Evolutionary conservation across 116 monocot genomes (phyloP), one percentile per base, ranked within the genome.

Genomic region (Papilionanthe hybrid): DNA sequence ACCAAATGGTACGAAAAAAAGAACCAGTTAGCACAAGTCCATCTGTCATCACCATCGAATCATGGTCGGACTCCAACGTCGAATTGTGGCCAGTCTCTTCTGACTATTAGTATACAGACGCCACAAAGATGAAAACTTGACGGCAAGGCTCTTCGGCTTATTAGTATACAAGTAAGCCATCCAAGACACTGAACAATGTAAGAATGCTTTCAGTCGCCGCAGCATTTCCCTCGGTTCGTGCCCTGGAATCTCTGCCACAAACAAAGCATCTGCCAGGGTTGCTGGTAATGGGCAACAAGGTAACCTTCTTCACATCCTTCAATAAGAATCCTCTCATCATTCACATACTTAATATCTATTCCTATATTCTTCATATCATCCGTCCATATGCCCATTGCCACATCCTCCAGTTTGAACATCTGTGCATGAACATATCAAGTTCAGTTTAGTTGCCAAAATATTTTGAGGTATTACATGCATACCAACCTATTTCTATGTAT

Each of bases 371-470:
- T 84, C 90, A 93, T 86, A 43, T 95, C 86, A 9, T 84, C 75
- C 41, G 92, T 82, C 99, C 99, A 99, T 66, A 99, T 94, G 7
- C 99, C 99, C 99, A 99, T 99, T 50, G 99, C 94, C 12, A 99
- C 99, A 85, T 99, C 99, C 79, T 99, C 99, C 74, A 99, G 86
- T 77, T 94, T 93, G 87, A 99, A 99, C 93, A 99, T 89, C 99
- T 98, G 87, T 79, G 79, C 32, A 79, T 77, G 43, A 73, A 7
- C 48, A 30, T 50, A 69, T 73, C 18, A 69, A 44, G 47, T 47
- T 48, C 41, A 71, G 28, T 22, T 45, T 55, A 45, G 45, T 9
- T 45, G 45, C 7, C 32, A 32, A 32, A 32, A 32, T 32, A 32
- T 32, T 32, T 32, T 32, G 32, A 32, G 32, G 32, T 3, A 32